A percentile compares a stretch with the other conserved stretches of the same genome.
Evolutionary conservation across 192 early-diverging fungal genomes (phyloP).

Genomic region (Ambispora gerdemannii): DNA sequence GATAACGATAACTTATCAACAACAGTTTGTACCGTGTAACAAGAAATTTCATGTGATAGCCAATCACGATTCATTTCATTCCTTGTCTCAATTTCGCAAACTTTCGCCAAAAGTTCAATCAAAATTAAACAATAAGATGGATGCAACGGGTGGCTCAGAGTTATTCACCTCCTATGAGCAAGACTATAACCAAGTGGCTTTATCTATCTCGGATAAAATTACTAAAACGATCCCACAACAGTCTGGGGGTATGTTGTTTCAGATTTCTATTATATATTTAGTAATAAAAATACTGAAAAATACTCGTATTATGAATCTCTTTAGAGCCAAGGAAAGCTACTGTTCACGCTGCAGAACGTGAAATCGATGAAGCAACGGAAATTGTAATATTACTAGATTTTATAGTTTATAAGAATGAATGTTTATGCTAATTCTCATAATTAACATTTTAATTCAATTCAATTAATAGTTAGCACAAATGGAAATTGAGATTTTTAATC

Average conservation of each 20-base stretch:
- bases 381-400: slow-evolving; percentile 57
- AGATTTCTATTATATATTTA: slow-evolving; percentile 10
- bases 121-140: slow-evolving; percentile 29
- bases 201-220: slow-evolving; percentile 58
- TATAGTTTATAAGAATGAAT: background rate
- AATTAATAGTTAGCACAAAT: slow-evolving; percentile 83
- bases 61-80: too few species aligned
- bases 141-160: slow-evolving; percentile 60
- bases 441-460: too few species aligned
- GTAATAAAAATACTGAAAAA: background rate
- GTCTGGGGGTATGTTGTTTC: slow-evolving; percentile 21
- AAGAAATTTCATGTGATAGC: too few species aligned
- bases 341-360: slow-evolving; percentile 72
- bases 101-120: too few species aligned
- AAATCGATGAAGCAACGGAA: slow-evolving; percentile 87
- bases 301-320: background rate
- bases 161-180: slow-evolving; percentile 87
- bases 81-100: too few species aligned
- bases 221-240: slow-evolving; percentile 32
- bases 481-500: slow-evolving; percentile 86
- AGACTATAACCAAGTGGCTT: slow-evolving; percentile 65
- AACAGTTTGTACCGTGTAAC: too few species aligned
- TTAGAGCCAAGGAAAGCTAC: slow-evolving; percentile 74
- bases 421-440: background rate
- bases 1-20: too few species aligned